phyloP scores from a whole-genome alignment of 305 asterid species.

The Fraxinus sp. region DNA sequence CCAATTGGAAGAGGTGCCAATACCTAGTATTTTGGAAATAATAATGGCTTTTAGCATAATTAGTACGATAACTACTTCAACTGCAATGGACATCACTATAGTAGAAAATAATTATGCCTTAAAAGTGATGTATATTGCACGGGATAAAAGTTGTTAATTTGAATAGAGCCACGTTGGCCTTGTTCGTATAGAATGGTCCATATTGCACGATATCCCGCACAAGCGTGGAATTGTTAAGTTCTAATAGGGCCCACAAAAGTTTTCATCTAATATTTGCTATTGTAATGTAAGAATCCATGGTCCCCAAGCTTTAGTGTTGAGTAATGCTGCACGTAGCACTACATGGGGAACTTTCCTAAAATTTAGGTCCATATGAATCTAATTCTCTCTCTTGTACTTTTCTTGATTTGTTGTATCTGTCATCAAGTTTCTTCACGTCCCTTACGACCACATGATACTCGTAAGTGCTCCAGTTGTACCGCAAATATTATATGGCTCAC shows the following conservation, averaged over 20 bases:
- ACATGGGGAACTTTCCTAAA: too few relatives aligned
- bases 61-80: too few relatives aligned
- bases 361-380: background rate
- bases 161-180: too few relatives aligned
- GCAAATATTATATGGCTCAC: constrained; percentile 22
- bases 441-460: constrained; percentile 26
- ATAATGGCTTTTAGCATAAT: background rate
- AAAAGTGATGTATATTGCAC: too few relatives aligned
- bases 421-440: constrained; percentile 1
- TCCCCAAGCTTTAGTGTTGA: background rate
- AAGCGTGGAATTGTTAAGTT: background rate
- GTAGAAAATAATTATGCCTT: background rate
- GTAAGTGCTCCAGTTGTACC: constrained; percentile 21
- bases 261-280: background rate
- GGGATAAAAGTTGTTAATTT: too few relatives aligned
- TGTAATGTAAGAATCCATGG: background rate
- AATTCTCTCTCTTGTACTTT: background rate
- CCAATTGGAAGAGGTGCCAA: constrained; percentile 58
- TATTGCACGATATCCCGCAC: background rate
- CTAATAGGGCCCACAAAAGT: background rate
- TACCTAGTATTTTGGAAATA: constrained; percentile 25
- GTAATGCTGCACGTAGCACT: too few relatives aligned
- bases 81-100: background rate
- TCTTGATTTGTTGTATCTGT: background rate
- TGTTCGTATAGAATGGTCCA: too few relatives aligned